Evolutionary conservation across 306 rosid species (phyloP), one percentile per base, ranked within the genome.

Genomic region (Canavalia ensiformis): DNA sequence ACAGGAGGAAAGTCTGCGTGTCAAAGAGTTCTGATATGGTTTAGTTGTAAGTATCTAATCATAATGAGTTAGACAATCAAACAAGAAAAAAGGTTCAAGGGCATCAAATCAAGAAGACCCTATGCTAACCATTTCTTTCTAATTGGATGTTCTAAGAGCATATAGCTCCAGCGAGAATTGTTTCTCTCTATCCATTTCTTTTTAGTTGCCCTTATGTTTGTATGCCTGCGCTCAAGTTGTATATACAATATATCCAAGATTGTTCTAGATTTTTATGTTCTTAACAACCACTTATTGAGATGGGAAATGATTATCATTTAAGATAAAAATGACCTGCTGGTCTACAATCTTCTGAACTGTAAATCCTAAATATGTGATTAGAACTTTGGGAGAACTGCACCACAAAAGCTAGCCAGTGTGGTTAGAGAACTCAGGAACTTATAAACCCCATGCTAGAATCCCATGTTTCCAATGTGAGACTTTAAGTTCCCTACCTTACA

Each of bases 1-100:
- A 37, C 51, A 30, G 50, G 73, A 33, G 7, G 18, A 52, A 28
- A 5, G n/a, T 18, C 13, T 66, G 76, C 1, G 0, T 35, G 65
- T 75, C 33, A 7, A 79, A 68, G 50, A 41, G 72, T 77, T 57
- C 6, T 66, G 37, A 0, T 55, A 1, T 69, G 73, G 42, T 50
- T 60, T 76, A 30, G 75, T 62, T 77, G 68, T 39, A 34, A 69
- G 72, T 68, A 59, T 54, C 34, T 76, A 37, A 60, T 83, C 59
- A 42, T 59, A 62, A 37, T 39, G 68, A 76, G 41, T 49, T 50
- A 12, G 29, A 65, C 31, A 60, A 58, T 59, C 46, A 76, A 41
- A 56, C 33, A 13, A 46, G 42, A 45, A 54, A 31, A 30, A 69
- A 8, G 8, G 11, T 45, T 78, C 46, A 54, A 12, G 57, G 47